These are phyloP conservation scores for Hygrophoropsis aurantiaca DNA, from an alignment of 768 basidiomycete genomes.

Conservation along the genomic window DNA sequence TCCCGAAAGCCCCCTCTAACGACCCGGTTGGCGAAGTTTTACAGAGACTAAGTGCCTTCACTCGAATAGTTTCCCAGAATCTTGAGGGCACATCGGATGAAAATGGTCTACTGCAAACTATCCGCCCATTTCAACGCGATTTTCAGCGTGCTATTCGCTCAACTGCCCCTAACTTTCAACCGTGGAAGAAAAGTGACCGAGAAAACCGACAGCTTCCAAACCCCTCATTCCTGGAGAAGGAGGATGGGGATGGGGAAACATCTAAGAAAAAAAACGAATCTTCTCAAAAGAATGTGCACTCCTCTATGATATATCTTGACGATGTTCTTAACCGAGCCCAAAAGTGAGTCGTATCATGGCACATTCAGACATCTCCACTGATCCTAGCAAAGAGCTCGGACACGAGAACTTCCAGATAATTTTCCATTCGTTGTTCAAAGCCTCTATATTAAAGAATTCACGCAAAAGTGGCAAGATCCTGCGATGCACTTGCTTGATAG, in stretches of 20 bases:
- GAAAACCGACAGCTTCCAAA: constrained; percentile 11
- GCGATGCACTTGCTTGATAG: constrained; percentile 43
- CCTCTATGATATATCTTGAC: constrained; percentile 43
- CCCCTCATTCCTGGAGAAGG: constrained; percentile 35
- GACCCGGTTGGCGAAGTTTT: constrained; percentile 62
- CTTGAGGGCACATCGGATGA: constrained; percentile 54
- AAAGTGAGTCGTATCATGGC: constrained; percentile 37
- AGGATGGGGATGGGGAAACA: constrained; percentile 33
- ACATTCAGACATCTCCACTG: background rate
- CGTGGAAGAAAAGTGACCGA: constrained; percentile 31
- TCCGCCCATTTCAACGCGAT: constrained; percentile 45
- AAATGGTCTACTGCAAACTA: constrained; percentile 54
- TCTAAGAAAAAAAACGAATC: background rate
- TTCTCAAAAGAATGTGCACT: background rate
- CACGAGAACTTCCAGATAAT: constrained; percentile 67
- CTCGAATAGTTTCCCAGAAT: constrained; percentile 39
- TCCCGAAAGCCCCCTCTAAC: constrained; percentile 53
- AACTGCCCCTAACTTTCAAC: constrained; percentile 61
- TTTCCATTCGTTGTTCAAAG: constrained; percentile 64
- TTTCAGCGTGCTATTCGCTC: constrained; percentile 49
- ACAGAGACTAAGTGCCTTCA: constrained; percentile 46
- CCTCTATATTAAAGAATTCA: constrained; percentile 45
- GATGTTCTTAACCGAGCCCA: constrained; percentile 49
- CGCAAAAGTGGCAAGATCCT: constrained; percentile 49
- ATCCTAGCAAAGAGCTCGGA: constrained; percentile 49